phyloP scores from a whole-genome alignment of 2,329 filamentous ascomycete species.

The Boeremia exigua region DNA sequence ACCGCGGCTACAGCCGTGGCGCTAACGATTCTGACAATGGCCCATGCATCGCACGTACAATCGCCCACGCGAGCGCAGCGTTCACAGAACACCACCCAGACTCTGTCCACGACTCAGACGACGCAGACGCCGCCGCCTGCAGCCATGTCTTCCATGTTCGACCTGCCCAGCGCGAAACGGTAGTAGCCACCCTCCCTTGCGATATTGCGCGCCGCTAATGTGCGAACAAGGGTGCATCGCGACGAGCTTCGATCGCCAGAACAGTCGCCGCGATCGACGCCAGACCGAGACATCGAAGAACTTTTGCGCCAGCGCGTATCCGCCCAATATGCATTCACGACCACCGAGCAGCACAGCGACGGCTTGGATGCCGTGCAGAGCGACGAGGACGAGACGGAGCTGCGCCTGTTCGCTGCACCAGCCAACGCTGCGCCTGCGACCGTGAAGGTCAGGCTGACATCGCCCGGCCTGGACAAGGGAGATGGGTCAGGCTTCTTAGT shows the following conservation, averaged over 20 bases:
- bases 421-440: conserved; percentile 27
- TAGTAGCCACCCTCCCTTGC: conserved; percentile 11
- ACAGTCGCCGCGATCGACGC: conserved; percentile 43
- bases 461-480: conserved; percentile 31
- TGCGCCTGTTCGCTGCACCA: conserved; percentile 43
- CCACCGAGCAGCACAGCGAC: conserved; percentile 6
- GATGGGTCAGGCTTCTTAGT: conserved; percentile 37
- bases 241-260: conserved; percentile 43
- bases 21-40: conserved; percentile 9
- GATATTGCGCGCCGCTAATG: neutral
- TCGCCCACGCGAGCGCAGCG: conserved; percentile 2
- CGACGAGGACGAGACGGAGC: conserved; percentile 42
- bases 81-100: neutral
- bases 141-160: conserved; percentile 32
- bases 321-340: conserved; percentile 35
- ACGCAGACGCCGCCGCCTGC: conserved; percentile 11
- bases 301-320: conserved; percentile 37
- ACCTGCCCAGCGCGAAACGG: conserved; percentile 34
- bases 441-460: conserved; percentile 41
- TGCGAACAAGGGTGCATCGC: conserved; percentile 38
- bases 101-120: conserved; percentile 1
- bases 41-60: neutral
- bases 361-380: conserved; percentile 10
- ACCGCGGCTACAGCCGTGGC: conserved; percentile 5
- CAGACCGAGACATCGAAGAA: conserved; percentile 40